Evolutionary conservation across 257 asterid species (phyloP).

Genomic region (Nicotiana paniculata): DNA sequence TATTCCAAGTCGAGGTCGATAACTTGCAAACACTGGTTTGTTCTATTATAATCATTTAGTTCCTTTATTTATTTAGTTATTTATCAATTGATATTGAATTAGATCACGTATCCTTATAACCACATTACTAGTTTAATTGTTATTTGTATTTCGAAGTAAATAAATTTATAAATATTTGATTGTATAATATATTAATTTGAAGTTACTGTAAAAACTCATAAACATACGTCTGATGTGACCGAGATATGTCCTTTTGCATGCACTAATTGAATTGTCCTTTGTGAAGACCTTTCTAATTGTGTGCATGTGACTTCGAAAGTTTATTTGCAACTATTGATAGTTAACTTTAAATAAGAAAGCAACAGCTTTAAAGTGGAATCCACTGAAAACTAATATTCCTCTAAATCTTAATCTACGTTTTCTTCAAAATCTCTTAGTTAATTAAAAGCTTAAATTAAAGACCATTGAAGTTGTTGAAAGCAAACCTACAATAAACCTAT

Average conservation of each 20-base stretch:
- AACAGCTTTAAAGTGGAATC: not conserved
- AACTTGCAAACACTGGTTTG: too few relatives aligned
- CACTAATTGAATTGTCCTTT: not conserved
- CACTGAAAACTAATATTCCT: not conserved
- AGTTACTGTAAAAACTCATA: rapidly evolving
- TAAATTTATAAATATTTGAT: too few relatives aligned
- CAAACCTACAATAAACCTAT: not conserved
- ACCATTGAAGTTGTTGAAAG: not conserved
- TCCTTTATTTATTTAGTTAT: too few relatives aligned
- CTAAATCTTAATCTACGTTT: too few relatives aligned
- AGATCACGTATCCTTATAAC: too few relatives aligned
- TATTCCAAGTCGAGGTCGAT: too few relatives aligned
- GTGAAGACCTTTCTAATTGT: not conserved
- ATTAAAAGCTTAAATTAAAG: not conserved
- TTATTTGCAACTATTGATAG: not conserved
- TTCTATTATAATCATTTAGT: too few relatives aligned
- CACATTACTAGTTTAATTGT: too few relatives aligned
- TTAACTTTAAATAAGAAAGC: not conserved
- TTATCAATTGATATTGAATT: too few relatives aligned
- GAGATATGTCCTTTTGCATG: not conserved
- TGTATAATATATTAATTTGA: too few relatives aligned
- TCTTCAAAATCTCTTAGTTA: too few relatives aligned
- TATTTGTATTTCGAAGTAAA: too few relatives aligned
- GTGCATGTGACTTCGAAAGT: not conserved
- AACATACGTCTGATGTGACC: not conserved